These are phyloP conservation scores for Cyberlindnera meyerae DNA, from an alignment of 805 yeast species.

Conservation along the genomic window DNA sequence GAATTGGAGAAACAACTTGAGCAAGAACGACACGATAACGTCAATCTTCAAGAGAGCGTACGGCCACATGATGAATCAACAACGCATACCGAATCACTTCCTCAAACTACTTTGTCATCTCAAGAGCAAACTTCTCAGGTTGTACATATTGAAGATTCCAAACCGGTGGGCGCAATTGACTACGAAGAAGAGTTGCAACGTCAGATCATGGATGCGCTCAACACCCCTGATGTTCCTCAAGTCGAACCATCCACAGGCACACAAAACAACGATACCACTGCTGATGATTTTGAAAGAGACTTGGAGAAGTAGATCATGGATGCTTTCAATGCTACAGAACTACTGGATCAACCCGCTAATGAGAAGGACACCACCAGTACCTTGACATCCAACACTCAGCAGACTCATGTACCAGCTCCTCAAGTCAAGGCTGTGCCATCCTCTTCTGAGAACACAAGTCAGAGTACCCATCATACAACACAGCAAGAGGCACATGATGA, in stretches of 20 bases:
- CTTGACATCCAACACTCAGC: neutral
- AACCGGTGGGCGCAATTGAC: conserved; percentile 3
- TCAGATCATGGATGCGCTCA: conserved; percentile 23
- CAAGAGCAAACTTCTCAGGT: too few species aligned
- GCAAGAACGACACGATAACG: conserved; percentile 2
- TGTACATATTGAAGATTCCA: neutral
- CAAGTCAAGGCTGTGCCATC: too few species aligned
- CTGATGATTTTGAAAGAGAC: conserved; percentile 15
- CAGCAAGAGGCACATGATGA: conserved; percentile 10
- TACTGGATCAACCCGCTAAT: neutral
- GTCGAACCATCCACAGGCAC: neutral
- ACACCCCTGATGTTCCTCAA: conserved; percentile 5
- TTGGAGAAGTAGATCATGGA: conserved; percentile 22
- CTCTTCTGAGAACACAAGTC: too few species aligned
- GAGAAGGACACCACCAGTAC: neutral
- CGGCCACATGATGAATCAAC: too few species aligned
- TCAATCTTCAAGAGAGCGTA: conserved; percentile 1
- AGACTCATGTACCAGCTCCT: too few species aligned
- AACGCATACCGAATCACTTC: too few species aligned
- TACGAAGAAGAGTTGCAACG: conserved; percentile 21
- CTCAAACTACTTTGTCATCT: too few species aligned
- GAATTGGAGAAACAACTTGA: conserved; percentile 21
- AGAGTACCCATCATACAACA: neutral
- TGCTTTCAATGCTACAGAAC: conserved; percentile 8
- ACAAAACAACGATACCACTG: neutral